Evolutionary conservation across 2,329 filamentous ascomycete species (phyloP).

Genomic region (Cyphellophora attinorum): DNA sequence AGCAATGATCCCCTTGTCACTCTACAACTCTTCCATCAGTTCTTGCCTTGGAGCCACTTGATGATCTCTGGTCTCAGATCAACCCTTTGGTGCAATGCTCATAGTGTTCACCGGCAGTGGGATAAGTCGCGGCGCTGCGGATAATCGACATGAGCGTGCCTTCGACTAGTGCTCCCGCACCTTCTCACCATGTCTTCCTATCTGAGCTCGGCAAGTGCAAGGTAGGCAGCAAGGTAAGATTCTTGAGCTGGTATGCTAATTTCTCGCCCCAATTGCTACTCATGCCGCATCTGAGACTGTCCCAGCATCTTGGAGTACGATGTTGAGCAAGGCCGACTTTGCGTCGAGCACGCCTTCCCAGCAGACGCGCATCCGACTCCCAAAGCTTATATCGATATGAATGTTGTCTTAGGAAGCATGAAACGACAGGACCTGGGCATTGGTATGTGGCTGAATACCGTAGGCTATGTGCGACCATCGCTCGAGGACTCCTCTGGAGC

Average conservation of each 20-base stretch:
- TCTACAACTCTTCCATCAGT: too few relatives aligned
- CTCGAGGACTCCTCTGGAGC: background rate
- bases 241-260: conserved; percentile 72
- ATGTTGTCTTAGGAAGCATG: conserved; percentile 58
- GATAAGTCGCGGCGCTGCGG: too few relatives aligned
- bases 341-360: conserved; percentile 60
- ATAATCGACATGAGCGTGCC: background rate
- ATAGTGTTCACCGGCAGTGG: too few relatives aligned
- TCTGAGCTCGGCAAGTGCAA: conserved; percentile 45
- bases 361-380: conserved; percentile 23
- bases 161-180: background rate
- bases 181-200: conserved; percentile 49
- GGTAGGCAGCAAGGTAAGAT: conserved; percentile 72
- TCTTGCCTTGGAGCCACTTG: too few relatives aligned
- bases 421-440: conserved; percentile 50
- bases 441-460: conserved; percentile 82
- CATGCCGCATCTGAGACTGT: background rate
- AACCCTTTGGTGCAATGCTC: too few relatives aligned
- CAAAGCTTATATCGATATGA: conserved; percentile 57
- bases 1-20: too few relatives aligned
- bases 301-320: conserved; percentile 51
- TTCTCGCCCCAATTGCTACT: conserved; percentile 2
- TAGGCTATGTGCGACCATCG: conserved; percentile 57
- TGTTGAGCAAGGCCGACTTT: conserved; percentile 49
- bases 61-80: too few relatives aligned